A percentile compares a stretch with the other conserved stretches of the same genome.
phyloP scores from a whole-genome alignment of 257 asterid species.

The Leptodermis oblonga region DNA sequence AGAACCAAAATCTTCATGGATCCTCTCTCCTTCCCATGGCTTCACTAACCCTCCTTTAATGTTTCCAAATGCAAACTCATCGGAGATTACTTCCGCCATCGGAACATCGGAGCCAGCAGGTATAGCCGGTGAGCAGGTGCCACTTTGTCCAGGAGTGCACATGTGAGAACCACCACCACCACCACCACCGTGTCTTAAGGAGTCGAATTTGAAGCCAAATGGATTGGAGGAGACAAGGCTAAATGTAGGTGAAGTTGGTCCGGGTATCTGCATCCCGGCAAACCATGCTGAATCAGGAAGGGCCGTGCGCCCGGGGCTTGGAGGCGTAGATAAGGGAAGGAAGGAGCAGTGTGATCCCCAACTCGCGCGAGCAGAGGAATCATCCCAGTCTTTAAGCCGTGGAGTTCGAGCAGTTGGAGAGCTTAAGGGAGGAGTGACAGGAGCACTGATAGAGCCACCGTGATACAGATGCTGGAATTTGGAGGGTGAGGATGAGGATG shows the following conservation, averaged over 20 bases:
- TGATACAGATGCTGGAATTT: conserved; percentile 40
- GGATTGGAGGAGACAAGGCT: conserved; percentile 71
- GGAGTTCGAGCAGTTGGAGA: conserved; percentile 60
- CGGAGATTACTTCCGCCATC: conserved; percentile 44
- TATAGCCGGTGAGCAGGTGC: conserved; percentile 72
- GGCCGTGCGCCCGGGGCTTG: conserved; percentile 41
- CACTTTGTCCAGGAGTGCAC: conserved; percentile 62
- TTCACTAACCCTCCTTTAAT: conserved; percentile 35
- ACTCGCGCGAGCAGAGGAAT: conserved; percentile 30
- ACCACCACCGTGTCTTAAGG: conserved; percentile 25
- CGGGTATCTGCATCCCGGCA: conserved; percentile 26
- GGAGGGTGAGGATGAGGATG: conserved; percentile 41
- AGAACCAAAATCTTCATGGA: conserved; percentile 43
- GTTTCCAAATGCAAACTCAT: conserved; percentile 53
- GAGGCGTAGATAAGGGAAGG: conserved; percentile 49
- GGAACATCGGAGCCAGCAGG: conserved; percentile 49
- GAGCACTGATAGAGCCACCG: conserved; percentile 69
- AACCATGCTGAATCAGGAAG: conserved; percentile 33
- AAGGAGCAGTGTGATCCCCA: conserved; percentile 45
- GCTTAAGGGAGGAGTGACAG: conserved; percentile 72
- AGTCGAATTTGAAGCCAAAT: conserved; percentile 47
- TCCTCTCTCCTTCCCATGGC: conserved; percentile 63
- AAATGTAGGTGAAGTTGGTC: conserved; percentile 67
- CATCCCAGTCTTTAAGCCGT: conserved; percentile 29
- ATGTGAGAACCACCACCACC: conserved; percentile 47